Percentiles rank a stretch among this genome's conserved stretches.
Conservation (phyloP, 352 stramenopile genomes). For the Phytopythium litorale region DNA sequence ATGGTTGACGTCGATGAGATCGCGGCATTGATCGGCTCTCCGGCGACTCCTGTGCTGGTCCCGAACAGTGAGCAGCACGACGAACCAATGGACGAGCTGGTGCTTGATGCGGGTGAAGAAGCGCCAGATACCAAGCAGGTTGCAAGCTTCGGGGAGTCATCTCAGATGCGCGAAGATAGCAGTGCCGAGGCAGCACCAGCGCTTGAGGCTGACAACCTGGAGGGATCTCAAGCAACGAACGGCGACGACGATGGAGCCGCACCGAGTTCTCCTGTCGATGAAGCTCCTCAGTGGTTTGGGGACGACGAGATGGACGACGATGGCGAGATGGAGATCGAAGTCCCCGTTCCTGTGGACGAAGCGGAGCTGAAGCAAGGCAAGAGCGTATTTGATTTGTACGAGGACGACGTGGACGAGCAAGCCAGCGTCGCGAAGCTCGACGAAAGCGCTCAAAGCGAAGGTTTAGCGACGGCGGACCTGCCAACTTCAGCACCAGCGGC, state of each 20-base stretch:
- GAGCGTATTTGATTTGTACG: conserved; percentile 10
- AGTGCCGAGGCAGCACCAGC: background rate
- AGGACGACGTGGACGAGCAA: conserved; percentile 5
- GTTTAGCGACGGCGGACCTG: background rate
- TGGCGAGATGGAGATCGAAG: conserved; percentile 7
- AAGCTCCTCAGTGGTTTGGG: conserved; percentile 38
- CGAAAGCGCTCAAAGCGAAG: conserved; percentile 15
- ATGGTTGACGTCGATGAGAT: conserved; percentile 6
- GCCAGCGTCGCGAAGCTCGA: background rate
- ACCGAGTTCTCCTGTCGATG: conserved; percentile 4
- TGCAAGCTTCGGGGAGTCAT: background rate
- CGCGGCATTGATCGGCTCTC: background rate
- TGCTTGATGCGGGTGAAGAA: background rate
- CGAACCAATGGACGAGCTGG: background rate
- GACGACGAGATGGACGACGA: conserved; percentile 24
- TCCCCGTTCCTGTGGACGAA: conserved; percentile 12
- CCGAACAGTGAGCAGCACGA: background rate
- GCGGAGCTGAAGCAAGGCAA: conserved; percentile 18
- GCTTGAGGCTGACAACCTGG: too few species aligned
- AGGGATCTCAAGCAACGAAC: conserved; percentile 15
- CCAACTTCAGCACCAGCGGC: background rate
- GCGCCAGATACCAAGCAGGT: background rate
- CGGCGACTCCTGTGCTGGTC: background rate
- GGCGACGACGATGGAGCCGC: conserved; percentile 10
- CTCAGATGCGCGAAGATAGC: too few species aligned